phyloP scores from a whole-genome alignment of 169 alveolate species.

The Neospora caninum region DNA sequence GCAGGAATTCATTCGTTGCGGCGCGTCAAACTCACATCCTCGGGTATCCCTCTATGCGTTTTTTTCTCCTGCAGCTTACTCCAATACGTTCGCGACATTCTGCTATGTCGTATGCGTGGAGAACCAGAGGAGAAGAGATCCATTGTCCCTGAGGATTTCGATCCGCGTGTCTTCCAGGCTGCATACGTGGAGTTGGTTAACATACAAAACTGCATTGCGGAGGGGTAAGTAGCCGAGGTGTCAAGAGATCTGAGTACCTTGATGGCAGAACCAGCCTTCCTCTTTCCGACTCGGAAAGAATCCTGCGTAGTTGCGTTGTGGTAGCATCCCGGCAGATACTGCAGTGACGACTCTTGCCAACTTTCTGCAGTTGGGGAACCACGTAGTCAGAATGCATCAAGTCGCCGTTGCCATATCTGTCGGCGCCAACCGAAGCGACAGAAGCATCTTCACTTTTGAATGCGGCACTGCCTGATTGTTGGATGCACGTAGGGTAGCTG shows the following conservation, averaged over 20 bases:
- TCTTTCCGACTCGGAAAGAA: not conserved
- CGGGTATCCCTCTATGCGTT: no score
- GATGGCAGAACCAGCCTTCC: not conserved
- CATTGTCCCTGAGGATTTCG: slow-evolving; percentile 37
- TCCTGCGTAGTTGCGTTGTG: not conserved
- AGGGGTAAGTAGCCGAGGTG: not conserved
- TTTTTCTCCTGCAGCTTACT: not conserved
- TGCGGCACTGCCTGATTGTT: no score
- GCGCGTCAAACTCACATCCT: no score
- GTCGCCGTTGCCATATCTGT: no score
- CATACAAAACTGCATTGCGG: not conserved
- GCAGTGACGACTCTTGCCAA: no score
- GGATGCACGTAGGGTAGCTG: not conserved
- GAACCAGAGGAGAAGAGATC: slow-evolving; percentile 11
- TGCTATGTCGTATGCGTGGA: not conserved
- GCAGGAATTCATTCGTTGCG: no score
- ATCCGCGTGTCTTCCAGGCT: slow-evolving; percentile 66
- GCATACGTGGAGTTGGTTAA: slow-evolving; percentile 51
- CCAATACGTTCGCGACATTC: not conserved
- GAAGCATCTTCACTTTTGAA: no score
- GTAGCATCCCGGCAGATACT: not conserved
- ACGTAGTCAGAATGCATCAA: not conserved
- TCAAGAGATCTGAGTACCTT: no score
- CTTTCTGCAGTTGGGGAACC: not conserved
- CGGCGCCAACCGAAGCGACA: no score